Evolutionary conservation across 257 asterid genomes (phyloP).

Genomic region (Solanum neorickii): DNA sequence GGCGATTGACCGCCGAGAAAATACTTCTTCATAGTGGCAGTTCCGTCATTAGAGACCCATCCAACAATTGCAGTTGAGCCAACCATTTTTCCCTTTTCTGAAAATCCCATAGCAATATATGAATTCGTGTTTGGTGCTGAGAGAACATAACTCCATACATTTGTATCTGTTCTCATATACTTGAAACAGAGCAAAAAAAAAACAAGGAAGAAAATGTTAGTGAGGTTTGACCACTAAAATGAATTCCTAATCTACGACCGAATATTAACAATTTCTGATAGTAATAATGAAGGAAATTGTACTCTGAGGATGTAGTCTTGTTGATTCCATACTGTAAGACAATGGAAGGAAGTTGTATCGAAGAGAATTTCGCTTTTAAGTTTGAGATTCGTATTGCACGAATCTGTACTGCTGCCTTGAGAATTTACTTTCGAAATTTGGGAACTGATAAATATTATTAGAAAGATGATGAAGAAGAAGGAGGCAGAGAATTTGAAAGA

Average conservation of each 20-base stretch:
- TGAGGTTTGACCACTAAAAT: neutral
- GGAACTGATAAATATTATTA: neutral
- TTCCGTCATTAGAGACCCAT: conserved; percentile 29
- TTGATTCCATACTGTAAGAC: conserved; percentile 51
- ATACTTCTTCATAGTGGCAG: conserved; percentile 20
- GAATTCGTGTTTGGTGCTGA: conserved; percentile 55
- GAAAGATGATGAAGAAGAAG: neutral
- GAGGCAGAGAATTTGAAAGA: conserved; percentile 2
- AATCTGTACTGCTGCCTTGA: conserved; percentile 32
- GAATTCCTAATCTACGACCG: neutral
- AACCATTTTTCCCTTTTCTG: conserved; percentile 57
- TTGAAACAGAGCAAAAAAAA: neutral
- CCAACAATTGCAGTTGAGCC: conserved; percentile 72
- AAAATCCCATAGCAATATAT: conserved; percentile 60
- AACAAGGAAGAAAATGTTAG: neutral
- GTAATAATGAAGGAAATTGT: conserved; percentile 4
- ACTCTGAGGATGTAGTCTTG: conserved; percentile 71
- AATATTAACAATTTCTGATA: neutral
- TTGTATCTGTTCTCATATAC: conserved; percentile 38
- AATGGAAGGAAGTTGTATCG: conserved; percentile 41
- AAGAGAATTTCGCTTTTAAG: conserved; percentile 29
- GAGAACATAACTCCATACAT: conserved; percentile 53
- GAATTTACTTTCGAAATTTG: conserved; percentile 23
- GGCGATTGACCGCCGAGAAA: conserved; percentile 47
- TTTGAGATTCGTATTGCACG: conserved; percentile 38